A percentile compares a stretch with the other conserved stretches of the same genome.
phyloP scores from a whole-genome alignment of 495 filamentous ascomycete species.

The Penicillium verhagenii region DNA sequence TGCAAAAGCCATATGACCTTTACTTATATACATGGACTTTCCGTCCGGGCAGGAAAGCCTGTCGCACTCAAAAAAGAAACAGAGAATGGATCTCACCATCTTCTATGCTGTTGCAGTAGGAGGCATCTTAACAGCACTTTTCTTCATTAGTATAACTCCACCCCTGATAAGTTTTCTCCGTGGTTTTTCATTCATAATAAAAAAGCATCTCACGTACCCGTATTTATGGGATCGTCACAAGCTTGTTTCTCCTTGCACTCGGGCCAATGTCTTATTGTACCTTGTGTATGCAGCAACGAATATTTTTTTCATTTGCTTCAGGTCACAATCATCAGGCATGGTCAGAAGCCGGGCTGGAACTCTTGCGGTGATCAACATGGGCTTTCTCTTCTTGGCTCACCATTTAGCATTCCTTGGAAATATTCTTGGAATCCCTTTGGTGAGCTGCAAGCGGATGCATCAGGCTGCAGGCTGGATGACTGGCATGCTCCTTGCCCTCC shows the following conservation, averaged over 20 bases:
- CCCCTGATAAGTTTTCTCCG: constrained; percentile 1
- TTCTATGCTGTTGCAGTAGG: constrained; percentile 12
- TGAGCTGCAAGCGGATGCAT: constrained; percentile 4
- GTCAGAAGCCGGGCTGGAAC: constrained; percentile 10
- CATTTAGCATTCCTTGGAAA: constrained; percentile 9
- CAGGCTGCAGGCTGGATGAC: constrained; percentile 8
- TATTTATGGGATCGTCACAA: constrained; percentile 9
- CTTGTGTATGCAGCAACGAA: constrained; percentile 4
- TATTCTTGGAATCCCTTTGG: constrained; percentile 3
- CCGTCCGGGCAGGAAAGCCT: too few species aligned
- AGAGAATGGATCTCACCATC: too few species aligned
- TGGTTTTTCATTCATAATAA: constrained; percentile 4
- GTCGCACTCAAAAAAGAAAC: too few species aligned
- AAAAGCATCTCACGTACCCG: constrained; percentile 10
- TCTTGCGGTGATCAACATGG: constrained; percentile 8
- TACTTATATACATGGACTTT: too few species aligned
- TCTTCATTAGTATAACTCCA: constrained; percentile 7
- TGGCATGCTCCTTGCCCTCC: constrained; percentile 4
- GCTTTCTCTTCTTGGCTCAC: constrained; percentile 7
- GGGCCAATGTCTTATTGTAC: constrained; percentile 5
- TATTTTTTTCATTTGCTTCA: constrained; percentile 11
- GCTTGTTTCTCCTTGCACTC: constrained; percentile 9
- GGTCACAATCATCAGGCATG: not conserved
- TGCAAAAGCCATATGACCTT: too few species aligned
- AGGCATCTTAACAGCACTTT: constrained; percentile 6